Evolutionary conservation across 495 filamentous ascomycete genomes (phyloP).

Genomic region (Penicillium alfredii): DNA sequence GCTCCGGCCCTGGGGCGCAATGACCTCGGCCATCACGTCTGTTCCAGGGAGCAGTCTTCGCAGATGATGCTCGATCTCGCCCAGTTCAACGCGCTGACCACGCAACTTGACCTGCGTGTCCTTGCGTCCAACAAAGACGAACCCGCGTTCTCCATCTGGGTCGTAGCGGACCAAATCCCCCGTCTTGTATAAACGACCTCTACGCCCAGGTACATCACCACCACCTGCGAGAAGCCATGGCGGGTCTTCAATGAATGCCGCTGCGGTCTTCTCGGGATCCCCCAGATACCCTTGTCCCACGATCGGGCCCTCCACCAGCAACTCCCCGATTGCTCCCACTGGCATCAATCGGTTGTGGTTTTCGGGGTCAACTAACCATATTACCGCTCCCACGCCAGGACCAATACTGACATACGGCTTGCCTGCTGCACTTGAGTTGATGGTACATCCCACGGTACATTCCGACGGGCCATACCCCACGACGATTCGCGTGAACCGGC

Average conservation of each 20-base stretch:
- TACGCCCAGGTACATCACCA: conserved; percentile 27
- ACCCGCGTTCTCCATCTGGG: conserved; percentile 39
- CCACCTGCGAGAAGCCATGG: conserved; percentile 42
- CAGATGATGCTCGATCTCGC: conserved; percentile 45
- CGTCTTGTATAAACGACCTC: conserved; percentile 42
- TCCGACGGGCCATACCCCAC: conserved; percentile 50
- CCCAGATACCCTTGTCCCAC: conserved; percentile 49
- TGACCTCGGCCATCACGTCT: conserved; percentile 35
- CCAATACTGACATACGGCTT: conserved; percentile 35
- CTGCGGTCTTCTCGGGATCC: conserved; percentile 40
- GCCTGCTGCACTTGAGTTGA: conserved; percentile 38
- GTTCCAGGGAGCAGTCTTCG: conserved; percentile 25
- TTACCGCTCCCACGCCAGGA: conserved; percentile 31
- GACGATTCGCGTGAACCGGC: conserved; percentile 34
- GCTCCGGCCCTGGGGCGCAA: conserved; percentile 25
- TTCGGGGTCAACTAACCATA: conserved; percentile 46
- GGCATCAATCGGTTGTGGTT: conserved; percentile 41
- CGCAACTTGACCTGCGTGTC: conserved; percentile 60
- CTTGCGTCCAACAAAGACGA: conserved; percentile 55
- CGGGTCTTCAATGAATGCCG: conserved; percentile 44
- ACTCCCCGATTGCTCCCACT: conserved; percentile 47
- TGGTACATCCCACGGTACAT: conserved; percentile 42
- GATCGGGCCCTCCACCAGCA: conserved; percentile 50
- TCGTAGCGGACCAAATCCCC: conserved; percentile 52
- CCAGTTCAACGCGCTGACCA: conserved; percentile 58